A percentile compares a stretch with the other conserved stretches of the same genome.
Conservation (phyloP, 352 stramenopile genomes). For the Phytopythium boreale region DNA sequence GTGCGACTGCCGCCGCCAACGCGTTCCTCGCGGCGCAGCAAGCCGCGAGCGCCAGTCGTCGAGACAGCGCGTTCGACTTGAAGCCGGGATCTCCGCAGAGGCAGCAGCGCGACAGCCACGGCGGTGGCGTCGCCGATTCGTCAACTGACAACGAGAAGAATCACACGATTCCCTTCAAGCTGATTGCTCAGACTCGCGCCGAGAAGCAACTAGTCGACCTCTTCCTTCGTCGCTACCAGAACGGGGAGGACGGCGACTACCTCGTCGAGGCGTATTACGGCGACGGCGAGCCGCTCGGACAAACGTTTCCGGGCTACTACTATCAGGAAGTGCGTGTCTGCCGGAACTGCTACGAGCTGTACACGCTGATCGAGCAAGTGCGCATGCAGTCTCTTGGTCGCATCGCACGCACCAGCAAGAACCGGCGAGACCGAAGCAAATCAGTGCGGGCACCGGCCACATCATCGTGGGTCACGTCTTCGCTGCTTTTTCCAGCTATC, state of each 20-base stretch:
- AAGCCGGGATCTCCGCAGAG: constrained; percentile 38
- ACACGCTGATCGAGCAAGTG: constrained; percentile 71
- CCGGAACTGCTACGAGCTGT: constrained; percentile 75
- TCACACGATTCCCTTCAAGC: constrained; percentile 74
- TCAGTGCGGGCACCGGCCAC: neutral
- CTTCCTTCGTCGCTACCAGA: constrained; percentile 74
- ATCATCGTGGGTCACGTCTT: too few relatives aligned
- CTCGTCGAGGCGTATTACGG: constrained; percentile 72
- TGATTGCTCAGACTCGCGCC: constrained; percentile 70
- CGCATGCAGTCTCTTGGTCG: constrained; percentile 62
- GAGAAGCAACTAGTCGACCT: constrained; percentile 80
- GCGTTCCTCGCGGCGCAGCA: constrained; percentile 49
- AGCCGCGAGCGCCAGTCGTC: constrained; percentile 16
- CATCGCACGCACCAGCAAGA: constrained; percentile 23
- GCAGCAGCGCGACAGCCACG: constrained; percentile 19
- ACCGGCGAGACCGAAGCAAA: constrained; percentile 11
- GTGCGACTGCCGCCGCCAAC: constrained; percentile 45
- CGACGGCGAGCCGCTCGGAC: constrained; percentile 65
- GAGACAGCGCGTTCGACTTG: constrained; percentile 11
- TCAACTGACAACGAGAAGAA: constrained; percentile 13
- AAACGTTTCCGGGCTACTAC: constrained; percentile 80
- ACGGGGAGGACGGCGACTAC: constrained; percentile 73
- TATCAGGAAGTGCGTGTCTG: constrained; percentile 83
- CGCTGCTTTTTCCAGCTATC: neutral
- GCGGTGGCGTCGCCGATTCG: constrained; percentile 1